Evolutionary conservation across 768 basidiomycete genomes (phyloP).

Genomic region (Lepiota subincarnata): DNA sequence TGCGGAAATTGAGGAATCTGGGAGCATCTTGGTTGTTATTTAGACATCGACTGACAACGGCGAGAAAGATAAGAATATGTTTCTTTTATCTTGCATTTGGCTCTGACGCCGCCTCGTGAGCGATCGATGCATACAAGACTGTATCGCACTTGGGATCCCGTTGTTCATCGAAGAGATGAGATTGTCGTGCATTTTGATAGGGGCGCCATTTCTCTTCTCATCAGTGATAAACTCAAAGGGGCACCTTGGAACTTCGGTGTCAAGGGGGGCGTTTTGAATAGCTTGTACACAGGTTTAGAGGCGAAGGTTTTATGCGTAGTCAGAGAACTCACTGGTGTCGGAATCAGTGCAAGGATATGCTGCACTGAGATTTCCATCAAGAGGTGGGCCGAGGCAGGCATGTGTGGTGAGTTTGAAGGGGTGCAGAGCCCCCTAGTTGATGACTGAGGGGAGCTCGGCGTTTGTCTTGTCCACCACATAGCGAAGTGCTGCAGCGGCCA

Average conservation of each 20-base stretch:
- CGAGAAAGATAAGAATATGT: too few relatives aligned
- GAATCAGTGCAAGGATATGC: slow-evolving; percentile 1
- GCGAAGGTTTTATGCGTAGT: slow-evolving; percentile 1
- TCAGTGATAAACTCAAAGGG: not conserved
- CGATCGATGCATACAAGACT: slow-evolving; percentile 1
- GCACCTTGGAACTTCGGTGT: too few relatives aligned
- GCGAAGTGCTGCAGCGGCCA: not conserved
- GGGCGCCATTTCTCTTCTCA: not conserved
- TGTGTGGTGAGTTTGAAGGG: not conserved
- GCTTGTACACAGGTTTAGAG: not conserved
- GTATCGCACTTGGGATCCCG: not conserved
- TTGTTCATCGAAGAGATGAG: not conserved
- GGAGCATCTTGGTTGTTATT: not conserved
- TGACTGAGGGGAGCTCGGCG: not conserved
- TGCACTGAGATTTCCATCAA: slow-evolving; percentile 4
- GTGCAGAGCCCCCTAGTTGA: not conserved
- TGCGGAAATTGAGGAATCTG: slow-evolving; percentile 2
- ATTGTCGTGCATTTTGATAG: not conserved
- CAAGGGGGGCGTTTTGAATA: too few relatives aligned
- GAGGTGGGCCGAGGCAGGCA: not conserved
- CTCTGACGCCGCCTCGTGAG: not conserved
- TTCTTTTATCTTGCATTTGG: slow-evolving; percentile 5
- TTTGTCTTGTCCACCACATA: slow-evolving; percentile 4
- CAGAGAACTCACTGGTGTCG: not conserved
- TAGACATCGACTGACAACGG: too few relatives aligned